A percentile compares a stretch with the other conserved stretches of the same genome.
Evolutionary conservation across 176 grass and related monocot genomes (phyloP).

Genomic region (Triticum timopheevii): DNA sequence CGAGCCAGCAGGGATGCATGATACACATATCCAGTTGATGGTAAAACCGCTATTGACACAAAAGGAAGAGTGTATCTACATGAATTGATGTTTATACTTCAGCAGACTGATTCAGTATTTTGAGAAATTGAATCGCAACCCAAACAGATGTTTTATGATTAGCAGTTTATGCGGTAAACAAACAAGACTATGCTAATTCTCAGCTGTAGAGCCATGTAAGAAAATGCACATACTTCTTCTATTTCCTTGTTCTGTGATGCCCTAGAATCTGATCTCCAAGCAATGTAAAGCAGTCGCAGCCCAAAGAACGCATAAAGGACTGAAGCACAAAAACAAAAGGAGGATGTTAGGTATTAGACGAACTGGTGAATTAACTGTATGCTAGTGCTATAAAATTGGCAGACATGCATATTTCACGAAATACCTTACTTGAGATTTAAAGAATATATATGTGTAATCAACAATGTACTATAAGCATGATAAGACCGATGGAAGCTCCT

Average conservation of each 20-base stretch:
- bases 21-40: neutral
- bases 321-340: conserved; percentile 31
- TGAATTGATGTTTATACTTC: neutral
- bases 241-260: conserved; percentile 97
- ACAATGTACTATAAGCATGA: neutral
- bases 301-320: conserved; percentile 93
- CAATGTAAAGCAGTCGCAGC: conserved; percentile 84
- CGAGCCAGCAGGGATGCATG: neutral
- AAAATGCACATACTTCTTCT: conserved; percentile 67
- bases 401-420: neutral
- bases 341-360: conserved; percentile 26
- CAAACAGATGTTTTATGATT: neutral
- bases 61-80: neutral
- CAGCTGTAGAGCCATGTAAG: neutral
- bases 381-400: neutral
- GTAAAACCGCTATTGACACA: neutral
- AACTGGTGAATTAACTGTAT: neutral
- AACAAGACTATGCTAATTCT: neutral
- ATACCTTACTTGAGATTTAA: neutral
- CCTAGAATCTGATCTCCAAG: conserved; percentile 89
- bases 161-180: neutral
- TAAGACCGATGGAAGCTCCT: neutral
- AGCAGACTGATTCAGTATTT: neutral
- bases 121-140: neutral
- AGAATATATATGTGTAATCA: neutral